Evolutionary conservation across 768 basidiomycete genomes (phyloP).

Genomic region (Amyloporia xantha): DNA sequence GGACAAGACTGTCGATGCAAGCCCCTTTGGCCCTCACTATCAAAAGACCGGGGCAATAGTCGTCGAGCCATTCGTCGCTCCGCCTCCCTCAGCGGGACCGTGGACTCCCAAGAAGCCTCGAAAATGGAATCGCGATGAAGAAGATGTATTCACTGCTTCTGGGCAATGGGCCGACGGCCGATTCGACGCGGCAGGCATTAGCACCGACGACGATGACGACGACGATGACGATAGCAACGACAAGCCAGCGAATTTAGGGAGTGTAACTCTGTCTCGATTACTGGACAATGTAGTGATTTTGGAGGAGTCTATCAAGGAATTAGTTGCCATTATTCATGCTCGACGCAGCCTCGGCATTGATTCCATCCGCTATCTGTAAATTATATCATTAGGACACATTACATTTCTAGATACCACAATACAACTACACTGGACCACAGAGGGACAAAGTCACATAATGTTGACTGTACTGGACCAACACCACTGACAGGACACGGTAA

Average conservation of each 20-base stretch:
- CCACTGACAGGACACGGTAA: no score
- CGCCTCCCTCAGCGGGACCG: constrained; percentile 47
- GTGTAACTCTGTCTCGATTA: constrained; percentile 72
- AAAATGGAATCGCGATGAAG: constrained; percentile 55
- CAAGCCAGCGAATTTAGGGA: constrained; percentile 26
- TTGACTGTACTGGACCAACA: no score
- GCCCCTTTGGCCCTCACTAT: constrained; percentile 84
- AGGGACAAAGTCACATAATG: background rate
- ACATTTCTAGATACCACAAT: background rate
- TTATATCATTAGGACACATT: background rate
- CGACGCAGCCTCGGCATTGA: constrained; percentile 82
- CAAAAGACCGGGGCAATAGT: constrained; percentile 63
- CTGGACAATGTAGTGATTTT: constrained; percentile 92
- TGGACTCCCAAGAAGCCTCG: constrained; percentile 55
- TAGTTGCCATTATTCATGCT: constrained; percentile 80
- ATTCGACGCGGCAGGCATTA: constrained; percentile 6
- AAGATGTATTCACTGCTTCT: constrained; percentile 60
- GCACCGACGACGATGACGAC: constrained; percentile 25
- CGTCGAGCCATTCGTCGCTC: constrained; percentile 65
- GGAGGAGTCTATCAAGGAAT: constrained; percentile 93
- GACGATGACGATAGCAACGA: constrained; percentile 28
- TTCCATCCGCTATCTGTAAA: constrained; percentile 62
- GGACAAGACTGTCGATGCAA: constrained; percentile 46
- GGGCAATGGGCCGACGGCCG: constrained; percentile 37
- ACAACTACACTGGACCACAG: background rate